phyloP scores from a whole-genome alignment of 2,329 filamentous ascomycete genomes.

The Fusarium albosuccineum region DNA sequence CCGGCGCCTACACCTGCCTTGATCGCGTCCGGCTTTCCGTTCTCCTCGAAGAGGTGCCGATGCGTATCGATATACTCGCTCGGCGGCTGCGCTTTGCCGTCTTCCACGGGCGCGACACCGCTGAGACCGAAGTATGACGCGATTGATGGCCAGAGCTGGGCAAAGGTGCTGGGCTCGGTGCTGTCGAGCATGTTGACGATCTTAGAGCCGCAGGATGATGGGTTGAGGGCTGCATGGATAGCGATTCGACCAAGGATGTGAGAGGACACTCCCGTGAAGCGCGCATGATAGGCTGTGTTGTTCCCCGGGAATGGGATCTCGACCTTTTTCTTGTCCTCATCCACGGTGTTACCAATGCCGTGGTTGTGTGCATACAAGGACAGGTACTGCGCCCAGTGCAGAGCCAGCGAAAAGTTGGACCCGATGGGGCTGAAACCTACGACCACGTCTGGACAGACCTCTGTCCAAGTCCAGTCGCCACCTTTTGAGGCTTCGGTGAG shows the following conservation, averaged over 20 bases:
- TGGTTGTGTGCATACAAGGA: constrained; percentile 52
- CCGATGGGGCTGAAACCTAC: constrained; percentile 57
- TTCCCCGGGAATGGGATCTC: constrained; percentile 50
- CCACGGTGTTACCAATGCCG: constrained; percentile 4
- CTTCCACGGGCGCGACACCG: constrained; percentile 38
- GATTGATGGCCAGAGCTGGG: constrained; percentile 49
- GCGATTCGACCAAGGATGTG: constrained; percentile 47
- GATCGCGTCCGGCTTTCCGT: constrained; percentile 37
- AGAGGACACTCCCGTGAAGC: constrained; percentile 51
- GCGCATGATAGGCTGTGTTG: constrained; percentile 38
- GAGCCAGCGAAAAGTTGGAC: constrained; percentile 52
- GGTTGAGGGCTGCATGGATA: constrained; percentile 49
- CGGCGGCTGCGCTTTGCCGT: constrained; percentile 31
- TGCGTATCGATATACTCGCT: constrained; percentile 50
- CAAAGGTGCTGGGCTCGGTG: constrained; percentile 43
- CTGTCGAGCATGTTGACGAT: constrained; percentile 52
- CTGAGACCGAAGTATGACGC: constrained; percentile 50
- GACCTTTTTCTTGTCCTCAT: background rate
- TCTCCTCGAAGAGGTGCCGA: constrained; percentile 46
- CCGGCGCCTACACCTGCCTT: constrained; percentile 54
- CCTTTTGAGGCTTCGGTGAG: constrained; percentile 48
- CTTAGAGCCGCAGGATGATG: constrained; percentile 44
- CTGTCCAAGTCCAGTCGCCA: constrained; percentile 53
- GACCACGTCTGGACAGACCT: constrained; percentile 55
- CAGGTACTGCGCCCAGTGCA: constrained; percentile 57